Base-by-base conservation (phyloP, 2,329 filamentous ascomycete genomes). In the Talaromyces sp. region DNA sequence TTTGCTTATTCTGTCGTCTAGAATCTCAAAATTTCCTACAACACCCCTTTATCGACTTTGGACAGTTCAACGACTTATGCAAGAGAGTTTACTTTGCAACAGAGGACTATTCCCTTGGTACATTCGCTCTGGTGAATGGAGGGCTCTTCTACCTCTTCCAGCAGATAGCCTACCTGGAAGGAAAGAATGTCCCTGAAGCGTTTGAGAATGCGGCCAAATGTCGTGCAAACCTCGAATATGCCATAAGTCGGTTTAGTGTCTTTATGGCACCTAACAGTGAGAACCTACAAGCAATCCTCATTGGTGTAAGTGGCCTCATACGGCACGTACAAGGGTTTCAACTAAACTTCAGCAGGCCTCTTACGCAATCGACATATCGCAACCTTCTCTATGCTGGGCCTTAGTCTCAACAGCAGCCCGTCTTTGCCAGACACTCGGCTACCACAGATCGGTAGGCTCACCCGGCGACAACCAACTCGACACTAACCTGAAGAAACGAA, bases 371-470 rank as follows among this genome's bases (percentile, higher is more conserved):
- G 84, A 87, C 61, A 77, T 81, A 13, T 84, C 83, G 3, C 82
- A 83, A 39, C 83, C 84, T 0, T 84, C 83, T 0, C 76, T 88
- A 3, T 83, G 82, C n/a, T 86, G 84, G 80, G 81, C 83, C n/a
- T 73, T 88, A 17, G 81, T 80, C 22, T 81, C 80, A 6, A 78
- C 79, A 17, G 85, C 84, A 0, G 80, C 81, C 11, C 78, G 82
- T 53, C 75, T 88, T 54, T 86, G 83, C 62, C 83, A 85, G 63
- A 81, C 81, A 0, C 78, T 86, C 3, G 85, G 85, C 2, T 86
- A 84, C 60, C 85, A 87, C 65, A 78, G 81, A 31, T 60, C 63
- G 17, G 59, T 62, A 64, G 68, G 43, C 41, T 61, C 10, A 63
- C 64, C 4, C 64, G 70, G 28, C 65, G 70, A 66, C 61, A 71